A percentile compares a stretch with the other conserved stretches of the same genome.
Evolutionary conservation across 495 filamentous ascomycete species (phyloP).

Genomic region (Tricharina praecox): DNA sequence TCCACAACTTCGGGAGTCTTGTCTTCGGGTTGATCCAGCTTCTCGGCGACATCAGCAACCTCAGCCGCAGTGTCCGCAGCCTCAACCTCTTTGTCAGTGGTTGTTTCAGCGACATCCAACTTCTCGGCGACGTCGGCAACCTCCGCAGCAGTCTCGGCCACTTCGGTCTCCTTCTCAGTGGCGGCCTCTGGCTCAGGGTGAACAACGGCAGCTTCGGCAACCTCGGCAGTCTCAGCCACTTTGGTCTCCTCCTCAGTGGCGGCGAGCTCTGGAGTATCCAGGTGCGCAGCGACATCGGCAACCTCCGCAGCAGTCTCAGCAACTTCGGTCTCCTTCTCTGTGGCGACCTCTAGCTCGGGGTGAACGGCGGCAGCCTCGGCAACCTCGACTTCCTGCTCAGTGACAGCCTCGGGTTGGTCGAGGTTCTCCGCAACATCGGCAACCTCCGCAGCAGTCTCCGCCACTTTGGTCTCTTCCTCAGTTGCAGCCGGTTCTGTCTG

Average conservation of each 20-base stretch:
- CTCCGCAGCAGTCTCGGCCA: conserved; percentile 6
- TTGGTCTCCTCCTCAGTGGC: conserved; percentile 1
- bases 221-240: background rate
- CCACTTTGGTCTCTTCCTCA: background rate
- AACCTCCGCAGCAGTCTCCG: conserved; percentile 2
- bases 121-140: conserved; percentile 4
- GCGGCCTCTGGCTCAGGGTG: background rate
- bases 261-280: background rate
- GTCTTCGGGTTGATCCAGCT: background rate
- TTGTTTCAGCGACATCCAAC: background rate
- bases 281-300: background rate
- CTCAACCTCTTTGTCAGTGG: background rate
- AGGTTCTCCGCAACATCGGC: background rate
- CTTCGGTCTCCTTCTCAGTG: background rate
- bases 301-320: too few species aligned
- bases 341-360: too few species aligned
- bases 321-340: background rate
- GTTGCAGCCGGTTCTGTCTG: conserved; percentile 1
- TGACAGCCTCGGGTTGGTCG: background rate
- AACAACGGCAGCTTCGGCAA: background rate
- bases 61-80: background rate
- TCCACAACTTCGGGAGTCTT: background rate
- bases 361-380: too few species aligned
- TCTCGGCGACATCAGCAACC: background rate
- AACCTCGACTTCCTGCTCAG: background rate